phyloP scores from a whole-genome alignment of 495 filamentous ascomycete species.

The Xylaria intraflava region DNA sequence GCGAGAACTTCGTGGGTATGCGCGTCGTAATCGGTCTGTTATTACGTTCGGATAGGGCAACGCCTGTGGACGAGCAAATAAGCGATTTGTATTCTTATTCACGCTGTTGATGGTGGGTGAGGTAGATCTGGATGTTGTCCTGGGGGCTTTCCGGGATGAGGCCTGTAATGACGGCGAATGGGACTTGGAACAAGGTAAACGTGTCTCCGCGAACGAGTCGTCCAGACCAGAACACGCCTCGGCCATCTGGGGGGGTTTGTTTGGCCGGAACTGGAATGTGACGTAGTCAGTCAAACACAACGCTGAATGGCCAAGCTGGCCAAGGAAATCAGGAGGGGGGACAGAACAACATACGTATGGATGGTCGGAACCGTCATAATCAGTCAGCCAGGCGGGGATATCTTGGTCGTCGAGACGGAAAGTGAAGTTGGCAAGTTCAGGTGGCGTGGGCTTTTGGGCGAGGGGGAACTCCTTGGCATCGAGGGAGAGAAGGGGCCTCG shows the following conservation, averaged over 20 bases:
- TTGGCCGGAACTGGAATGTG: slow-evolving; percentile 26
- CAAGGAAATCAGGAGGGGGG: slow-evolving; percentile 1
- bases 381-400: slow-evolving; percentile 55
- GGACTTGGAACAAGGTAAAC: slow-evolving; percentile 17
- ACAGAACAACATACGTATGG: slow-evolving; percentile 46
- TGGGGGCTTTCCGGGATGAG: slow-evolving; percentile 14
- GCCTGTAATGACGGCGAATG: slow-evolving; percentile 13
- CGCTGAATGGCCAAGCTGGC: not conserved
- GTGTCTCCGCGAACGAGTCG: slow-evolving; percentile 17
- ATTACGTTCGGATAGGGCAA: slow-evolving; percentile 17
- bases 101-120: slow-evolving; percentile 31
- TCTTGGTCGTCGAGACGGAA: slow-evolving; percentile 56
- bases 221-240: slow-evolving; percentile 32
- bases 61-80: slow-evolving; percentile 17
- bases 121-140: slow-evolving; percentile 18
- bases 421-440: slow-evolving; percentile 61
- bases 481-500: slow-evolving; percentile 63
- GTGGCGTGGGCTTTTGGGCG: slow-evolving; percentile 72
- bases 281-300: slow-evolving; percentile 8
- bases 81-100: slow-evolving; percentile 24
- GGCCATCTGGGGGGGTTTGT: slow-evolving; percentile 26
- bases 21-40: slow-evolving; percentile 36
- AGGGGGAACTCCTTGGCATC: slow-evolving; percentile 89
- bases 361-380: slow-evolving; percentile 49
- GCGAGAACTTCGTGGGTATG: slow-evolving; percentile 23